These are phyloP conservation scores for Lobosporangium transversale DNA, from an alignment of 192 early-diverging fungal species.

Conservation along the genomic window DNA sequence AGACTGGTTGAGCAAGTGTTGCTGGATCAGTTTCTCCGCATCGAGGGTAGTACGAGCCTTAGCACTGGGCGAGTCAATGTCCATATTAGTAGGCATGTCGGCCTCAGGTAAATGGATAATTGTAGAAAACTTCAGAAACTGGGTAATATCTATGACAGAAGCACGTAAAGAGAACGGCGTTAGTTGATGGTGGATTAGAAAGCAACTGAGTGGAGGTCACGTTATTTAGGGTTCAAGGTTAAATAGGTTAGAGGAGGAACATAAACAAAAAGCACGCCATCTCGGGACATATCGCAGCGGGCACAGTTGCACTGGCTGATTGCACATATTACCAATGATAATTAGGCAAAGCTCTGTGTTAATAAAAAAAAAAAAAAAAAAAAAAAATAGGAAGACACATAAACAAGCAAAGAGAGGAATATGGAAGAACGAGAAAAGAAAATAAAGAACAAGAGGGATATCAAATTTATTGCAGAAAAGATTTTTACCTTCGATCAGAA, in stretches of 20 bases:
- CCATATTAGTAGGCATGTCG: slow-evolving; percentile 25
- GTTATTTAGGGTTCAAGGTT: background rate
- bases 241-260: background rate
- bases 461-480: too few relatives aligned
- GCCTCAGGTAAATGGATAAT: too few relatives aligned
- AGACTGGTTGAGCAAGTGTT: slow-evolving; percentile 26
- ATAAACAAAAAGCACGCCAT: slow-evolving; percentile 32
- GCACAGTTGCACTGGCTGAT: too few relatives aligned
- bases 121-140: too few relatives aligned
- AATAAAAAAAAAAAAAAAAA: too few relatives aligned
- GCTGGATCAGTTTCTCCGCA: slow-evolving; percentile 29
- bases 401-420: too few relatives aligned
- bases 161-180: background rate
- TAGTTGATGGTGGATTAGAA: background rate
- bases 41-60: background rate
- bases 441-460: too few relatives aligned
- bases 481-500: too few relatives aligned
- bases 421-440: too few relatives aligned
- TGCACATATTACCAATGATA: too few relatives aligned
- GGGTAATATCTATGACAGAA: background rate
- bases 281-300: background rate
- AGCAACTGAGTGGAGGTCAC: background rate
- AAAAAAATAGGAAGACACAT: too few relatives aligned
- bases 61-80: slow-evolving; percentile 3
- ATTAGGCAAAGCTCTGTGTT: too few relatives aligned